phyloP scores from a whole-genome alignment of 805 yeast genomes.

The Clavispora carvajalis region DNA sequence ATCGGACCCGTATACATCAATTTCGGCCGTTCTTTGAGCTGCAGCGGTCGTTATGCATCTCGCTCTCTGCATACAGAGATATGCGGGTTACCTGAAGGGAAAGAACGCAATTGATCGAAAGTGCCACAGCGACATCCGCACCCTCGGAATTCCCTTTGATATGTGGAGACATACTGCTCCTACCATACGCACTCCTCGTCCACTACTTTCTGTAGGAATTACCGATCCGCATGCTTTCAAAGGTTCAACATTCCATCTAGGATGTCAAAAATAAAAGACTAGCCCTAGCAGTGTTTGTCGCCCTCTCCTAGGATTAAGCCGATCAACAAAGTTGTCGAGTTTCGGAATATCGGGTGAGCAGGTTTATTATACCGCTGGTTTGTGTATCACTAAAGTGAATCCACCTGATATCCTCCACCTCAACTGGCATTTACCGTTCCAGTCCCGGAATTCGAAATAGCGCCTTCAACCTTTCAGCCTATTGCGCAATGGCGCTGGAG shows the following conservation, averaged over 20 bases:
- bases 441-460: background rate
- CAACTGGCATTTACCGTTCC: background rate
- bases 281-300: background rate
- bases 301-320: background rate
- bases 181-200: background rate
- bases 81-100: background rate
- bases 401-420: background rate
- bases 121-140: background rate
- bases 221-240: background rate
- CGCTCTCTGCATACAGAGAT: background rate
- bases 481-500: background rate
- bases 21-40: background rate
- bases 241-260: background rate
- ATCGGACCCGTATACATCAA: background rate
- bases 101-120: background rate
- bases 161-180: background rate
- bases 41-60: background rate
- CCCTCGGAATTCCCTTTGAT: background rate
- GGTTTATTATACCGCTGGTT: background rate
- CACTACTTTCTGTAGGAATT: background rate
- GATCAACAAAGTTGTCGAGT: too few species aligned
- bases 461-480: background rate
- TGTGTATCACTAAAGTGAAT: background rate
- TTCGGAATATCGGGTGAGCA: background rate
- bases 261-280: background rate